Percentiles rank a stretch among this genome's conserved stretches.
Evolutionary conservation across 2,329 filamentous ascomycete genomes (phyloP).

Genomic region (Myriosclerotinia duriaeana): DNA sequence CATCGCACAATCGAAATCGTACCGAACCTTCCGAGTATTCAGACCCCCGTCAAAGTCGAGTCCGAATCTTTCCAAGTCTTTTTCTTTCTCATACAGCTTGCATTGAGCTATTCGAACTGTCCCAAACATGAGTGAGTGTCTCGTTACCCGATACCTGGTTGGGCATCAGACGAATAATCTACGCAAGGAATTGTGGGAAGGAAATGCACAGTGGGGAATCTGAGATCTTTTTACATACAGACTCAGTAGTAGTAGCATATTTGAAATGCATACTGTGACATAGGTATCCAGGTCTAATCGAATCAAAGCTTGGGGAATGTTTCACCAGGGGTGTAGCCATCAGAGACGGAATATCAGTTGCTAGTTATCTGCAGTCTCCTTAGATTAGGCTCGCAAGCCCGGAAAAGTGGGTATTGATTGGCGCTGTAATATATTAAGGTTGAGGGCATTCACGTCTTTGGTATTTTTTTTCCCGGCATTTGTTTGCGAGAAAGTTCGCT

Average conservation of each 20-base stretch:
- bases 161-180: background rate
- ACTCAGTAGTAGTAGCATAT: background rate
- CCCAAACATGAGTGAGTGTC: background rate
- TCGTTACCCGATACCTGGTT: background rate
- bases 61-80: background rate
- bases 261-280: background rate
- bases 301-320: background rate
- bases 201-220: background rate
- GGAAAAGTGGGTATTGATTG: conserved; percentile 6
- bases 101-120: background rate
- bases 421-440: conserved; percentile 8
- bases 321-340: background rate
- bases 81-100: background rate
- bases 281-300: background rate
- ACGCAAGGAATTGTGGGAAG: background rate
- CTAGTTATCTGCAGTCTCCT: background rate
- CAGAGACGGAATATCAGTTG: background rate
- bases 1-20: background rate
- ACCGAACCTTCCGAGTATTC: background rate
- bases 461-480: background rate
- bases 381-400: background rate
- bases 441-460: conserved; percentile 2
- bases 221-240: background rate
- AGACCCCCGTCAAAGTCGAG: no score
- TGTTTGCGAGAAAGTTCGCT: background rate